These are phyloP conservation scores for Arthrobotrys entomopaga DNA, from an alignment of 2,329 filamentous ascomycete species.

Conservation along the genomic window DNA sequence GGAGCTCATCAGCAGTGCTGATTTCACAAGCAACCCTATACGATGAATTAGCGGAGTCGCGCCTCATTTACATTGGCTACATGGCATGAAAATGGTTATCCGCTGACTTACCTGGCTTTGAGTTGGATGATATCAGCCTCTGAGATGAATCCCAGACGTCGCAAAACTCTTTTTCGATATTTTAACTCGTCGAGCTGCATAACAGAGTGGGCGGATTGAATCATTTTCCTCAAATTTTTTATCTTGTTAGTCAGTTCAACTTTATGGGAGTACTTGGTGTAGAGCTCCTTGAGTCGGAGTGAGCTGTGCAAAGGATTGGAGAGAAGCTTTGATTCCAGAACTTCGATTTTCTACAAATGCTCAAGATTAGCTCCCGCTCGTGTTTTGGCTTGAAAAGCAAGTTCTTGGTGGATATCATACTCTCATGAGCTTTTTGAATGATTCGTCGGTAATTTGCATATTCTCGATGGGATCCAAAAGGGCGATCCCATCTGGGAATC, in stretches of 20 bases:
- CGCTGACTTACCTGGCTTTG: conserved; percentile 75
- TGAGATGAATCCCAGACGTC: conserved; percentile 93
- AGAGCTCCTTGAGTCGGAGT: conserved; percentile 82
- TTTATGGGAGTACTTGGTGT: conserved; percentile 86
- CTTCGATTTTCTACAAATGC: conserved; percentile 83
- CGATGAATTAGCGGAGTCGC: not conserved
- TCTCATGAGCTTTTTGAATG: conserved; percentile 87
- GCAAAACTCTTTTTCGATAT: conserved; percentile 91
- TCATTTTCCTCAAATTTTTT: conserved; percentile 87
- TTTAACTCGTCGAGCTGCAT: conserved; percentile 96
- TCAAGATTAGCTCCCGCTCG: conserved; percentile 6
- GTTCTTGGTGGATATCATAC: conserved; percentile 61
- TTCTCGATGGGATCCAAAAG: conserved; percentile 93
- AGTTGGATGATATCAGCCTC: conserved; percentile 94
- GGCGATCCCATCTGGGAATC: conserved; percentile 92
- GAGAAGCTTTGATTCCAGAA: conserved; percentile 87
- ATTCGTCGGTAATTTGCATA: conserved; percentile 92
- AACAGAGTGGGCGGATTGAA: conserved; percentile 83
- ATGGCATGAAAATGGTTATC: not conserved
- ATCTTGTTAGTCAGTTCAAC: conserved; percentile 79
- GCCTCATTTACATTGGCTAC: not conserved
- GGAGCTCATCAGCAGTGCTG: conserved; percentile 92
- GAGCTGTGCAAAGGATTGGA: conserved; percentile 93
- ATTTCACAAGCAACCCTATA: conserved; percentile 91
- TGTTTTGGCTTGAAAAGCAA: not conserved